Percentiles rank a stretch among this genome's conserved stretches.
Conservation (phyloP, 192 early-diverging fungal species). For the Umbelopsis ramanniana region DNA sequence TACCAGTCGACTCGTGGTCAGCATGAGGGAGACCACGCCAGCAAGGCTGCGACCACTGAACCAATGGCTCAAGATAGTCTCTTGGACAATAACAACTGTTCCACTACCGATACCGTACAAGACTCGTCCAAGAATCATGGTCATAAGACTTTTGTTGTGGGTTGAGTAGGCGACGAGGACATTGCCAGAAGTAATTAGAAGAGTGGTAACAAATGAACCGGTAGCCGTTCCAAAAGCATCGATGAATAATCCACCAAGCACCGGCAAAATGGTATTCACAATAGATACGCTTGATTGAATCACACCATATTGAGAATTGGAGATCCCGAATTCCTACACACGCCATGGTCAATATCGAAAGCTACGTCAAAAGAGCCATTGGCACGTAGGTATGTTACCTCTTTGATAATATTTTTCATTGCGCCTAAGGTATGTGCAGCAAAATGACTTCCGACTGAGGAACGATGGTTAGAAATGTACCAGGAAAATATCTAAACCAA, state of each 20-base stretch:
- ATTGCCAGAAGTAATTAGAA: constrained; percentile 59
- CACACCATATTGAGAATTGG: constrained; percentile 66
- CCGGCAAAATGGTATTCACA: constrained; percentile 60
- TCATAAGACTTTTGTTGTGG: constrained; percentile 43
- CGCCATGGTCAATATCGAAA: background rate
- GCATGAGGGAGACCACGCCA: constrained; percentile 68
- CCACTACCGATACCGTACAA: constrained; percentile 74
- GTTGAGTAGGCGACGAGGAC: constrained; percentile 55
- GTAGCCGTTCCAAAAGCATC: constrained; percentile 66
- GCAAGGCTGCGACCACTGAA: constrained; percentile 72
- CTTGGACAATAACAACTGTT: constrained; percentile 79
- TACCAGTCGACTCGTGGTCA: constrained; percentile 72
- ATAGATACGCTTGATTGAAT: constrained; percentile 67
- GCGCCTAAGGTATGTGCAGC: constrained; percentile 75
- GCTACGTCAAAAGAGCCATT: background rate
- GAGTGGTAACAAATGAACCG: constrained; percentile 57
- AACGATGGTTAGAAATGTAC: background rate
- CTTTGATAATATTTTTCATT: constrained; percentile 75
- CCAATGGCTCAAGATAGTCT: constrained; percentile 79
- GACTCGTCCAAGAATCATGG: constrained; percentile 59
- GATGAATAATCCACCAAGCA: constrained; percentile 56
- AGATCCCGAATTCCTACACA: constrained; percentile 60
- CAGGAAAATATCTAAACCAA: background rate
- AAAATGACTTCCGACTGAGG: constrained; percentile 75
- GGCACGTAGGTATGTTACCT: constrained; percentile 50